Conservation (phyloP, 169 alveolate species). For the Perkinsus marinus region DNA sequence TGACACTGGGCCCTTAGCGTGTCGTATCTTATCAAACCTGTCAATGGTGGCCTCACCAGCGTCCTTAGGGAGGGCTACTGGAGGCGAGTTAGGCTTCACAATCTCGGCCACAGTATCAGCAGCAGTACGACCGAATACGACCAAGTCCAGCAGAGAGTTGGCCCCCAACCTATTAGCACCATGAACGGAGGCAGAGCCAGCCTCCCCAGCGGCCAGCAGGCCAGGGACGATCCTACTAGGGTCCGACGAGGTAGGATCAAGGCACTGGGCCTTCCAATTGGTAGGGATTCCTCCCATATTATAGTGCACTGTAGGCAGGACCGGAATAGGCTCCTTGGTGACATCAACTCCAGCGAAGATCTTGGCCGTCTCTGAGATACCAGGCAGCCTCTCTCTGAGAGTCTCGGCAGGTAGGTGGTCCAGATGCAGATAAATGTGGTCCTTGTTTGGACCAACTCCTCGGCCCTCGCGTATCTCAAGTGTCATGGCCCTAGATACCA, state of each 20-base stretch:
- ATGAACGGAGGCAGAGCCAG: constrained; percentile 95
- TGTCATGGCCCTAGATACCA: constrained; percentile 91
- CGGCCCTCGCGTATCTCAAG: constrained; percentile 88
- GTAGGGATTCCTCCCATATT: constrained; percentile 99
- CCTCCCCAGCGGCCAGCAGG: constrained; percentile 84
- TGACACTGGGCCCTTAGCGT: constrained; percentile 54
- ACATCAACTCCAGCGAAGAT: constrained; percentile 89
- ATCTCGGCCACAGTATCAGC: constrained; percentile 73
- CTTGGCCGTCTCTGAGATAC: constrained; percentile 89
- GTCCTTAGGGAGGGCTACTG: constrained; percentile 34
- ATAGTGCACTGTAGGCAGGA: constrained; percentile 95
- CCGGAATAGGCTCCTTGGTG: constrained; percentile 87
- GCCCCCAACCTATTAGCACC: constrained; percentile 98
- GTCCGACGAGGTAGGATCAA: constrained; percentile 15
- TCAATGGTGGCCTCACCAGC: constrained; percentile 61
- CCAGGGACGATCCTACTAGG: constrained; percentile 76
- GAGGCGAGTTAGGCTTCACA: constrained; percentile 53
- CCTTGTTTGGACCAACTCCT: constrained; percentile 86
- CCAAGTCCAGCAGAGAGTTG: constrained; percentile 87
- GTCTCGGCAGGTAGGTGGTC: constrained; percentile 84
- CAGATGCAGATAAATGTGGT: constrained; percentile 81
- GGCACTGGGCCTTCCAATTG: constrained; percentile 79
- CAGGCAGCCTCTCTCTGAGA: constrained; percentile 83
- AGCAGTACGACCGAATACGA: constrained; percentile 90
- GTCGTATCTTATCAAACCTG: constrained; percentile 54